Conservation (phyloP, 2,329 filamentous ascomycete genomes). For the Thermothelomyces thermophilus region DNA sequence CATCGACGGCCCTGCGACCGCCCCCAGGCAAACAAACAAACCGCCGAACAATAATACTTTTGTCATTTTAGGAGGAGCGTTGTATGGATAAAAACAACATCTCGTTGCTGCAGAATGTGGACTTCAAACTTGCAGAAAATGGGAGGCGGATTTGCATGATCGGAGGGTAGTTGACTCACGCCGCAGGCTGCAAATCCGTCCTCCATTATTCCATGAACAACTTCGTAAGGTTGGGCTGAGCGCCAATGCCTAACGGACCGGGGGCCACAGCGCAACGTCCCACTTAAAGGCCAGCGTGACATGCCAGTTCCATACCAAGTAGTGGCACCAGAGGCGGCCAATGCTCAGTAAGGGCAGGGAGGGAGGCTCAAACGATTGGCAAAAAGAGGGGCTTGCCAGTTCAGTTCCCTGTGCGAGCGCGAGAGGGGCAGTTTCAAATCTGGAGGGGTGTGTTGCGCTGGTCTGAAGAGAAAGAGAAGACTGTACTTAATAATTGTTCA, state of each 20-base stretch:
- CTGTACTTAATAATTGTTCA: not conserved
- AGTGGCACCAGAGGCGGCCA: not conserved
- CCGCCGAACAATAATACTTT: too few relatives aligned
- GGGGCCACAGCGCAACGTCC: conserved; percentile 5
- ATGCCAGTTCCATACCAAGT: conserved; percentile 4
- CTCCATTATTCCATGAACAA: conserved; percentile 14
- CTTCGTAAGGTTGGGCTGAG: conserved; percentile 22
- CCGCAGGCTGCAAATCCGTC: conserved; percentile 8
- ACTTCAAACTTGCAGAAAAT: not conserved
- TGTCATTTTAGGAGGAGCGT: too few relatives aligned
- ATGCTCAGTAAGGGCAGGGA: conserved; percentile 8
- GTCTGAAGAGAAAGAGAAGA: not conserved
- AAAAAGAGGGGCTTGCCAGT: conserved; percentile 14
- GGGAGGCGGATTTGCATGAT: not conserved
- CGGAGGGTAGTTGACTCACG: conserved; percentile 20
- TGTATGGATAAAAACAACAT: not conserved
- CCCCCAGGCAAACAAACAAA: conserved; percentile 3
- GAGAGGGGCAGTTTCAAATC: conserved; percentile 11
- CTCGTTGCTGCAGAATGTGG: not conserved
- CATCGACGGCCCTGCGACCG: not conserved
- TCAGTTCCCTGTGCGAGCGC: conserved; percentile 11
- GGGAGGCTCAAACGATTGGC: conserved; percentile 4
- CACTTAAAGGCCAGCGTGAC: conserved; percentile 11
- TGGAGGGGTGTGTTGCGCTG: not conserved
- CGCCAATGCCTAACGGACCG: conserved; percentile 16